A percentile compares a stretch with the other conserved stretches of the same genome.
Evolutionary conservation across 2,329 filamentous ascomycete species (phyloP).

Genomic region (Colletotrichum simmondsii): DNA sequence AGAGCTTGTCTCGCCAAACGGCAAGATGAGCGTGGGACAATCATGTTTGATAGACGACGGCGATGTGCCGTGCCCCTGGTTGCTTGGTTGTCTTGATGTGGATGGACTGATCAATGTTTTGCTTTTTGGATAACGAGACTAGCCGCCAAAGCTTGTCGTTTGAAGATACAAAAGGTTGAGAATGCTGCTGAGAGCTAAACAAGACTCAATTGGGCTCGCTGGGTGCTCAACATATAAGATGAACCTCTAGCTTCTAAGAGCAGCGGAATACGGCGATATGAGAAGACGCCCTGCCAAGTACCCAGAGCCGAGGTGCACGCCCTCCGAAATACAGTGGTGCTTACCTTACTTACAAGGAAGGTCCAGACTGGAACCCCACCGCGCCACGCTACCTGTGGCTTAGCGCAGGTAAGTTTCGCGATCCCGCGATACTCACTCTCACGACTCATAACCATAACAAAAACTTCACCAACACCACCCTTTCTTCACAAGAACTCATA

Average conservation of each 20-base stretch:
- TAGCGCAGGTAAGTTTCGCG: neutral
- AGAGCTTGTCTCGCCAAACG: conserved; percentile 27
- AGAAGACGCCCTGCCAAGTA: neutral
- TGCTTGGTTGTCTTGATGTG: neutral
- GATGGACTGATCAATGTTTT: neutral
- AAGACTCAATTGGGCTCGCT: neutral
- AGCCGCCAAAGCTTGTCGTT: neutral
- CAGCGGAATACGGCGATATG: neutral
- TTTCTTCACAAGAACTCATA: neutral
- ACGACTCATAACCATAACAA: neutral
- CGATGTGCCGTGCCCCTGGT: neutral
- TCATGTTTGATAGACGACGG: conserved; percentile 10
- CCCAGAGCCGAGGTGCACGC: conserved; percentile 18
- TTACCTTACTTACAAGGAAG: conserved; percentile 1
- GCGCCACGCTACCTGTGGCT: conserved; percentile 2
- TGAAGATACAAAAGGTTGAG: neutral
- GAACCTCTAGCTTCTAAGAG: neutral
- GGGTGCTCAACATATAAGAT: neutral
- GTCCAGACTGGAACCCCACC: neutral
- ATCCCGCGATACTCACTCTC: neutral
- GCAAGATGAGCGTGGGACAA: conserved; percentile 25
- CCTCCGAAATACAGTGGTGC: neutral
- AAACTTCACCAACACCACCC: neutral
- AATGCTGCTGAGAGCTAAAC: neutral
- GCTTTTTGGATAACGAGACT: neutral